Base-by-base conservation (phyloP, 148 eudicot genomes). In the Fagopyrum tataricum region DNA sequence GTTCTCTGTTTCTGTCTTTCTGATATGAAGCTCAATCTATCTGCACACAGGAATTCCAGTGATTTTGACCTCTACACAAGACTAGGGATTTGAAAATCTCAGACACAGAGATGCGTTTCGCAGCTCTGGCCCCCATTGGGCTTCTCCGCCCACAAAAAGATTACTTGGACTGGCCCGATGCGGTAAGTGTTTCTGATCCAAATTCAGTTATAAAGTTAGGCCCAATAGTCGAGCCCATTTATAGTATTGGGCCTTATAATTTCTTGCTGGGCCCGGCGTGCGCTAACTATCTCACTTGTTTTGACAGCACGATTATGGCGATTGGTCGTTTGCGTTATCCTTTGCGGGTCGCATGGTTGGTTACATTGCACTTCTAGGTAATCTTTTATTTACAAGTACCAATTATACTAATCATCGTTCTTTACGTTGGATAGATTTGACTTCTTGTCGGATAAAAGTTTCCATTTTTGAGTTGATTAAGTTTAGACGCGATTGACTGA, bases 301-400 rank as follows among this genome's bases (percentile, higher is more conserved):
- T 64, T 39, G 20, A 15, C 69, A 64, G 69, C 43, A 37, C 44
- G 69, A 64, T 64, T 42, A 64, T 64, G 69, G 69, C 21, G 8
- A 15, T 14, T 64, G 69, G 69, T 64, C 43, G 18, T 64, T 64
- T 15, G 69, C 69, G 14, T 14, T 64, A 13, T 64, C 69, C 69
- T 64, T 64, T 15, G 69, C 44, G 20, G 69, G 69, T 6, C 43
- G 69, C 9, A 64, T 64, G 69, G 20, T 64, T 64, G 69, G 69
- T 23, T 49, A 44, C 21, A 49, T 72, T 31, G 41, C 31, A 49
- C 41, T 72, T 72, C 55, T 46, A 26, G 42, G 41, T 17, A 72
- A 13, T 41, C 10, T 23, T 18, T 9, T 5, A 70, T 39, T 67
- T 59, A 7, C 37, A 58, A 21, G 4, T 58, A 12, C 2, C 2